phyloP scores from a whole-genome alignment of 2,329 filamentous ascomycete species.

The Colletotrichum simmondsii region DNA sequence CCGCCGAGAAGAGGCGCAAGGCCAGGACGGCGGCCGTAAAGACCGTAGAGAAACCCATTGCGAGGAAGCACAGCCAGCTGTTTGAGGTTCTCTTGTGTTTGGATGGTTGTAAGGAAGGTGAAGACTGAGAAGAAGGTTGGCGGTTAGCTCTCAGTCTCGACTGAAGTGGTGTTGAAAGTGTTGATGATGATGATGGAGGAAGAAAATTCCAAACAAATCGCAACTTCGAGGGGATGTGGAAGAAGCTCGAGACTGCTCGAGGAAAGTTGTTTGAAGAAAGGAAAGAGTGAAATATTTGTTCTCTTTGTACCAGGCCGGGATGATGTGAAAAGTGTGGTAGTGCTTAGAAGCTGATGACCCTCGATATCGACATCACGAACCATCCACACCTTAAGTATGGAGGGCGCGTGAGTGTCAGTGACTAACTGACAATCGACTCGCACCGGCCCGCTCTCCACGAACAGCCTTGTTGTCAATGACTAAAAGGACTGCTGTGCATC shows the following conservation, averaged over 20 bases:
- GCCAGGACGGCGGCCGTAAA: conserved; percentile 55
- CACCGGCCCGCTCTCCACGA: conserved; percentile 19
- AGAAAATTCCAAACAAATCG: background rate
- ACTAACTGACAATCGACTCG: conserved; percentile 14
- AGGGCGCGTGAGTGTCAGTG: conserved; percentile 22
- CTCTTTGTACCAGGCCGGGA: background rate
- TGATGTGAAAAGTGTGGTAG: background rate
- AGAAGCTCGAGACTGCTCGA: conserved; percentile 25
- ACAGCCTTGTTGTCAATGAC: conserved; percentile 22
- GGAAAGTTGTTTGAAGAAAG: background rate
- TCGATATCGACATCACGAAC: conserved; percentile 2
- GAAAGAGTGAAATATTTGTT: background rate
- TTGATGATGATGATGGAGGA: background rate
- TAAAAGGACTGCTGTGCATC: conserved; percentile 19
- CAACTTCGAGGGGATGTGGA: conserved; percentile 5
- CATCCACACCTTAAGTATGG: conserved; percentile 17
- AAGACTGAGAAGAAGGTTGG: conserved; percentile 2
- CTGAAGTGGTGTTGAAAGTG: conserved; percentile 15
- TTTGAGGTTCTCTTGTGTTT: conserved; percentile 31
- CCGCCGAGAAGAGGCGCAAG: conserved; percentile 51
- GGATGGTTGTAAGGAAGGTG: conserved; percentile 15
- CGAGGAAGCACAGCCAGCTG: conserved; percentile 49
- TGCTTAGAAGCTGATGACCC: background rate
- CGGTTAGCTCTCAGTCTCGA: conserved; percentile 7
- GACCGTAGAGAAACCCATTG: conserved; percentile 57